Percentiles rank a stretch among this genome's conserved stretches.
These are phyloP conservation scores for Funneliformis caledonium DNA, from an alignment of 371 early-diverging fungal genomes.

Conservation along the genomic window DNA sequence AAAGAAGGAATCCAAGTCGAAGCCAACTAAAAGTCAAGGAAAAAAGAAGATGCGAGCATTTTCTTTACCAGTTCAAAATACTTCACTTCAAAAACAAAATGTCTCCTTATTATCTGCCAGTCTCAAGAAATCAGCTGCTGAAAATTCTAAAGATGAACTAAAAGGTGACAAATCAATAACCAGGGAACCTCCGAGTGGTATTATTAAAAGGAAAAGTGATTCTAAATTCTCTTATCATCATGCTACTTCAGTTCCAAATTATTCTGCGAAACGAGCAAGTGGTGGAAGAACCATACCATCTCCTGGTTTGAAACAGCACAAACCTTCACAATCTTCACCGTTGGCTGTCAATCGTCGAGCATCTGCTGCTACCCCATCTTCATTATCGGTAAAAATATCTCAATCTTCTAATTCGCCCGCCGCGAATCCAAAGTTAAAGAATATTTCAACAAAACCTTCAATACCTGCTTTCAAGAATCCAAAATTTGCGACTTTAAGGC, in stretches of 20 bases:
- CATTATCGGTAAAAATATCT: slow-evolving; percentile 8
- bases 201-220: background rate
- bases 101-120: slow-evolving; percentile 39
- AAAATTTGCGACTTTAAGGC: slow-evolving; percentile 36
- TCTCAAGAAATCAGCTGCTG: slow-evolving; percentile 13
- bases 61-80: background rate
- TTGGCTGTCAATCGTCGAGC: slow-evolving; percentile 14
- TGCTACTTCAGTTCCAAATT: slow-evolving; percentile 5
- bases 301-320: slow-evolving; percentile 12
- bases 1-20: background rate
- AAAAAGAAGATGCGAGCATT: slow-evolving; percentile 1
- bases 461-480: slow-evolving; percentile 41
- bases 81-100: background rate
- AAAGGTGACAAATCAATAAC: slow-evolving; percentile 6
- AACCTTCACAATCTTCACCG: slow-evolving; percentile 34
- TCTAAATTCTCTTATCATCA: background rate
- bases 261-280: background rate
- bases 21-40: background rate
- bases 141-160: slow-evolving; percentile 8
- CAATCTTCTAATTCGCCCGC: slow-evolving; percentile 30
- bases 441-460: background rate
- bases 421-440: background rate
- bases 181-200: background rate
- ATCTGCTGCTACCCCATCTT: background rate
- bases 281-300: background rate